Base-by-base conservation (phyloP, 306 rosid genomes). In the Datisca glomerata region DNA sequence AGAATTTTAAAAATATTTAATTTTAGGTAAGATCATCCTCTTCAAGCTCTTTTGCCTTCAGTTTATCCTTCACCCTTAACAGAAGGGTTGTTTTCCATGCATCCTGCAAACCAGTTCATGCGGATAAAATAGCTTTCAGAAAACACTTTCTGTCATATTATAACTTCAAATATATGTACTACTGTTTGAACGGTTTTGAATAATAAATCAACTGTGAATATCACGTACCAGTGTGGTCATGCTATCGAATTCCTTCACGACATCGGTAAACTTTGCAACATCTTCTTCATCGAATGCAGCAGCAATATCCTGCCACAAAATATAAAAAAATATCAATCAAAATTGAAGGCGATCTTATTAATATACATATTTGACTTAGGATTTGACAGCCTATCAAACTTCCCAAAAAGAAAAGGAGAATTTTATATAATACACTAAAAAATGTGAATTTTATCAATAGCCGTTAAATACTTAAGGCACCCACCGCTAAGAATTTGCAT, bases 1-100 rank as follows among this genome's bases (percentile, higher is more conserved):
- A 49, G 49, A 22, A 24, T 68, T 21, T 7, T 41, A 46, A 8
- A 45, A n/a, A 36, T 41, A 39, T 52, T 41, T 23, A 16, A 21
- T 53, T 37, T 80, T 34, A 89, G 27, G 98, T 89, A 27, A 89
- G 96, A 56, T 89, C 96, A 38, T 89, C 98, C 46, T 91, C 98
- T 82, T 89, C 98, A 7, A 80, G 75, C 59, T 89, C 98, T 68
- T 78, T 91, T 57, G 98, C 89, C 57, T 91, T 91, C 67, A 84
- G 68, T 67, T 84, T 91, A 51, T 84, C 98, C 73, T 91, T 91
- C 74, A 84, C 98, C 78, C 94, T 78, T 71, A 91, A 61, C 50
- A 91, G 92, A 44, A 91, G 76, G 17, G 92, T 91, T 15, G 96
- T 89, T 79, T 84, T 89, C 94, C 91, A 89, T 8, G 93, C 66